phyloP scores from a whole-genome alignment of 306 rosid genomes.

The Cotoneaster glaucophyllus region DNA sequence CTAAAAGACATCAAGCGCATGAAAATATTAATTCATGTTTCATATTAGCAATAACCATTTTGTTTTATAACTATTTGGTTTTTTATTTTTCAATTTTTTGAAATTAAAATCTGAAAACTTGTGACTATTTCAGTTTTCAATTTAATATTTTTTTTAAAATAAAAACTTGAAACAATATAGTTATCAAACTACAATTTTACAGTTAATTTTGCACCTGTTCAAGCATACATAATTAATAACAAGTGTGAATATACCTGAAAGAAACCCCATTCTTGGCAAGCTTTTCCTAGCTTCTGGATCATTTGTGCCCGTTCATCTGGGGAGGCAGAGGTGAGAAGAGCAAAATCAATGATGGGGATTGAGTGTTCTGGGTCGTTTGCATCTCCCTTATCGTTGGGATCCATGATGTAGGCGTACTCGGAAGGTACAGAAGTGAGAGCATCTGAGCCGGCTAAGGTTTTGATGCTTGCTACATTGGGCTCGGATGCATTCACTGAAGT shows the following conservation, averaged over 20 bases:
- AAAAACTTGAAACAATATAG: too few relatives aligned
- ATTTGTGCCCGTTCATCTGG: conserved; percentile 8
- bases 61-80: too few relatives aligned
- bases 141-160: too few relatives aligned
- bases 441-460: conserved; percentile 32
- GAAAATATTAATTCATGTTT: neutral
- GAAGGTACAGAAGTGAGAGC: conserved; percentile 28
- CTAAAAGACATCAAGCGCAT: neutral
- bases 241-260: conserved; percentile 16
- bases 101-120: too few relatives aligned
- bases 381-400: conserved; percentile 13
- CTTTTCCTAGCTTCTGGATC: conserved; percentile 22
- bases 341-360: conserved; percentile 29
- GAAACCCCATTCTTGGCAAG: conserved; percentile 35
- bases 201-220: too few relatives aligned
- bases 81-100: too few relatives aligned
- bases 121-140: too few relatives aligned
- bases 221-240: too few relatives aligned
- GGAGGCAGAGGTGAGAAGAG: conserved; percentile 14
- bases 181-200: too few relatives aligned
- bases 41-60: too few relatives aligned
- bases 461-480: conserved; percentile 1
- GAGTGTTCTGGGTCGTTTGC: conserved; percentile 32
- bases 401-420: conserved; percentile 16
- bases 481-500: neutral